These are phyloP conservation scores for Boletus huronensis DNA, from an alignment of 768 basidiomycete genomes.

Conservation along the genomic window DNA sequence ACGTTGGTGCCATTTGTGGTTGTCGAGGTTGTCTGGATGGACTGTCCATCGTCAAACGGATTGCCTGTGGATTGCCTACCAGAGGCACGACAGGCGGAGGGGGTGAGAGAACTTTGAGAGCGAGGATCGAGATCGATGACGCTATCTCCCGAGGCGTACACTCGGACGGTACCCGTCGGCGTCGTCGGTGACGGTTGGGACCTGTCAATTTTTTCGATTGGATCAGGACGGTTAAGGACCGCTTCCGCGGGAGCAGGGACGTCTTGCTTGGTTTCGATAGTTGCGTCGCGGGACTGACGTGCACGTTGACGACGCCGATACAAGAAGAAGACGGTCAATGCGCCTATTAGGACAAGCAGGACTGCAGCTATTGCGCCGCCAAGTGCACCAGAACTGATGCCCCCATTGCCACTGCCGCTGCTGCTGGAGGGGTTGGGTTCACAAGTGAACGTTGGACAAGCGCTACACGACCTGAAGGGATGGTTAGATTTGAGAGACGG, in stretches of 20 bases:
- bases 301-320: slow-evolving; percentile 58
- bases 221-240: slow-evolving; percentile 81
- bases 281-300: slow-evolving; percentile 31
- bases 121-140: slow-evolving; percentile 62
- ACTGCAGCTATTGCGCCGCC: slow-evolving; percentile 71
- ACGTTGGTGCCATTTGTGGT: slow-evolving; percentile 79
- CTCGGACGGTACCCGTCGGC: slow-evolving; percentile 39
- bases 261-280: slow-evolving; percentile 49
- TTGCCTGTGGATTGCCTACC: slow-evolving; percentile 39
- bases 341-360: slow-evolving; percentile 54
- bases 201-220: slow-evolving; percentile 74
- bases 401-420: slow-evolving; percentile 31
- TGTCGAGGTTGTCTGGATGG: slow-evolving; percentile 74
- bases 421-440: slow-evolving; percentile 31
- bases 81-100: slow-evolving; percentile 15
- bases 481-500: slow-evolving; percentile 4
- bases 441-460: slow-evolving; percentile 54
- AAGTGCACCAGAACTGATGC: slow-evolving; percentile 64
- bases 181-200: slow-evolving; percentile 19
- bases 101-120: slow-evolving; percentile 33
- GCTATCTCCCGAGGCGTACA: slow-evolving; percentile 46
- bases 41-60: slow-evolving; percentile 74
- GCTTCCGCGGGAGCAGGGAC: slow-evolving; percentile 70
- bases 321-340: slow-evolving; percentile 52
- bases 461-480: slow-evolving; percentile 49